These are phyloP conservation scores for Blakeslea trispora DNA, from an alignment of 371 early-diverging fungal species.

Conservation along the genomic window DNA sequence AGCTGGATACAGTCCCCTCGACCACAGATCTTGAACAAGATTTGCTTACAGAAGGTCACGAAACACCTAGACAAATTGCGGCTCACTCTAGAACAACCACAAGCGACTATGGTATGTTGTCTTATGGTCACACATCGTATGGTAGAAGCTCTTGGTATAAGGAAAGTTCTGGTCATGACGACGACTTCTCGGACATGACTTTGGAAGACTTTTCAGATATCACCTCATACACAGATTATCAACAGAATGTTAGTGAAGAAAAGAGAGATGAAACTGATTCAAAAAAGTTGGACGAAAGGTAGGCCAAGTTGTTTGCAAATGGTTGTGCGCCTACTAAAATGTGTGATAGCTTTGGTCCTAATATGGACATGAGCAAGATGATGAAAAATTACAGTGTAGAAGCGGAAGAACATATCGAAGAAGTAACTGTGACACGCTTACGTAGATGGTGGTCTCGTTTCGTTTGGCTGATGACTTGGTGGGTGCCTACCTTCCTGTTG, in stretches of 20 bases:
- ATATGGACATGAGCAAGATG: constrained; percentile 52
- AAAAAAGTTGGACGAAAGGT: constrained; percentile 35
- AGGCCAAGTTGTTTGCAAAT: neutral
- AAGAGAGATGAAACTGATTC: constrained; percentile 37
- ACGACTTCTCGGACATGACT: constrained; percentile 36
- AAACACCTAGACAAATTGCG: constrained; percentile 37
- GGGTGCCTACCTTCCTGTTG: constrained; percentile 69
- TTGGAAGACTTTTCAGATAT: constrained; percentile 39
- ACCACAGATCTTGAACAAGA: constrained; percentile 33
- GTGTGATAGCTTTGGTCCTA: constrained; percentile 36
- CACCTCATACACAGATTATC: constrained; percentile 21
- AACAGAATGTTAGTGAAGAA: constrained; percentile 22
- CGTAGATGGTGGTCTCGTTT: constrained; percentile 74
- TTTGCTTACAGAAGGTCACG: constrained; percentile 33
- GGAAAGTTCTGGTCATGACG: constrained; percentile 35
- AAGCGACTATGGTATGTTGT: constrained; percentile 19
- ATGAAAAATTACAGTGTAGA: constrained; percentile 39
- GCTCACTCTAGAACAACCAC: neutral
- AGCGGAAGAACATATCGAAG: constrained; percentile 46
- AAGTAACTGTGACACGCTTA: constrained; percentile 55
- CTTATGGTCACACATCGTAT: constrained; percentile 1
- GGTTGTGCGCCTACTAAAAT: too few relatives aligned
- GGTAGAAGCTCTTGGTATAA: constrained; percentile 13
- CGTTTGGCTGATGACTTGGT: constrained; percentile 73
- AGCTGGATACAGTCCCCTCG: constrained; percentile 11